A percentile compares a stretch with the other conserved stretches of the same genome.
phyloP scores from a whole-genome alignment of 2,329 filamentous ascomycete genomes.

The Monilinia vaccinii-corymbosi region DNA sequence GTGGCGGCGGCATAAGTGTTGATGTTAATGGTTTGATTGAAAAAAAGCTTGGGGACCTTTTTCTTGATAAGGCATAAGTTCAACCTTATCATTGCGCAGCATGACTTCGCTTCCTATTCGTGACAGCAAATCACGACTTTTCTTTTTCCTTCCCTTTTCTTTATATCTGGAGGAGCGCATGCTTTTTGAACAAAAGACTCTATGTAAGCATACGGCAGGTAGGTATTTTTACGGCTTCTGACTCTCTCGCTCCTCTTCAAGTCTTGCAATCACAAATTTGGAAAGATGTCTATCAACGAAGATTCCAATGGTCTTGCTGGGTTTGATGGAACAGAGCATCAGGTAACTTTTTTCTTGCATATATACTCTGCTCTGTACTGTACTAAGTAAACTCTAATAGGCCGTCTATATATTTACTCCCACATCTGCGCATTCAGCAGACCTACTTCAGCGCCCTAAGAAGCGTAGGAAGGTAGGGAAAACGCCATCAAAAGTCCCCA shows the following conservation, averaged over 20 bases:
- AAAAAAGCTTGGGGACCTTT: conserved; percentile 14
- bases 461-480: conserved; percentile 31
- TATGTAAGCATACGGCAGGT: neutral
- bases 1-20: conserved; percentile 28
- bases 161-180: neutral
- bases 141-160: neutral
- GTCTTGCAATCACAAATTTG: neutral
- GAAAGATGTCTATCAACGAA: conserved; percentile 27
- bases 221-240: neutral
- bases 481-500: conserved; percentile 11
- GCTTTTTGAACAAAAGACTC: neutral
- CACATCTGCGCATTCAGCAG: conserved; percentile 12
- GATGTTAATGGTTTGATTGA: conserved; percentile 11
- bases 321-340: conserved; percentile 28
- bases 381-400: conserved; percentile 20
- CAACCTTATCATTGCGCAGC: neutral
- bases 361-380: neutral
- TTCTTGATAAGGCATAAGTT: neutral
- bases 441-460: conserved; percentile 23
- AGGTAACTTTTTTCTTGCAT: conserved; percentile 19
- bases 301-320: conserved; percentile 21
- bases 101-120: conserved; percentile 11
- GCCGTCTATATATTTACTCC: conserved; percentile 32
- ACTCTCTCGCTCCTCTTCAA: neutral
- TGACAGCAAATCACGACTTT: conserved; percentile 7